A percentile compares a stretch with the other conserved stretches of the same genome.
Evolutionary conservation across 31 red algal genomes (phyloP).

Genomic region (Asparagopsis taxiformis): DNA sequence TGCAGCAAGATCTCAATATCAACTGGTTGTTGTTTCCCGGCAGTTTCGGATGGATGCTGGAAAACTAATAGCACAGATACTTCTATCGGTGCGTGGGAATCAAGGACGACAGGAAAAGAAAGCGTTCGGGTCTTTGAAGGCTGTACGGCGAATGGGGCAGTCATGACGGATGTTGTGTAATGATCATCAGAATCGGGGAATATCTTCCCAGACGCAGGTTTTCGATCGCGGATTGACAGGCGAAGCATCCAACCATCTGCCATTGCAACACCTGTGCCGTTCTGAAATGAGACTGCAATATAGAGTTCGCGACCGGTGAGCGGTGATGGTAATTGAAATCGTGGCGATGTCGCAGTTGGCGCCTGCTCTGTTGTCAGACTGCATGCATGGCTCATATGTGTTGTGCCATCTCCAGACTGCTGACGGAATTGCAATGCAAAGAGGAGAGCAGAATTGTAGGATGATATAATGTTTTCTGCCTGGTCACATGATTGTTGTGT

Average conservation of each 20-base stretch:
- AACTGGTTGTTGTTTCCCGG: background rate
- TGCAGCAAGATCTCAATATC: conserved; percentile 11
- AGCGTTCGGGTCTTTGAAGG: background rate
- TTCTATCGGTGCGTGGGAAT: conserved; percentile 21
- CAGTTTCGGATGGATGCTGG: conserved; percentile 14
- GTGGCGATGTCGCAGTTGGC: background rate
- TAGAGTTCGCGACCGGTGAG: conserved; percentile 2
- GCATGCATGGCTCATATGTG: background rate
- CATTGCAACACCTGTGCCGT: conserved; percentile 7
- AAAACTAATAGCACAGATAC: conserved; percentile 14
- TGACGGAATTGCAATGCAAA: background rate
- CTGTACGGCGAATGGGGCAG: background rate
- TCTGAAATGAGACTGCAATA: conserved; percentile 2
- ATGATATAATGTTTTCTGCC: background rate
- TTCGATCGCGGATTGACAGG: background rate
- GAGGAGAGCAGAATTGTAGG: background rate
- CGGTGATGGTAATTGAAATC: conserved; percentile 1
- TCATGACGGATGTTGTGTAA: background rate
- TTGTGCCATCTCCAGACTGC: background rate
- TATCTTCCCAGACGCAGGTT: background rate
- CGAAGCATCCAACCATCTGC: conserved; percentile 20
- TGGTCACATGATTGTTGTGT: background rate
- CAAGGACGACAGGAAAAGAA: conserved; percentile 21
- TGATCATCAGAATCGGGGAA: background rate
- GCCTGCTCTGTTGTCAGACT: background rate